Evolutionary conservation across 2,329 filamentous ascomycete genomes (phyloP), one percentile per base, ranked within the genome.

Genomic region (Diaporthe sp.): DNA sequence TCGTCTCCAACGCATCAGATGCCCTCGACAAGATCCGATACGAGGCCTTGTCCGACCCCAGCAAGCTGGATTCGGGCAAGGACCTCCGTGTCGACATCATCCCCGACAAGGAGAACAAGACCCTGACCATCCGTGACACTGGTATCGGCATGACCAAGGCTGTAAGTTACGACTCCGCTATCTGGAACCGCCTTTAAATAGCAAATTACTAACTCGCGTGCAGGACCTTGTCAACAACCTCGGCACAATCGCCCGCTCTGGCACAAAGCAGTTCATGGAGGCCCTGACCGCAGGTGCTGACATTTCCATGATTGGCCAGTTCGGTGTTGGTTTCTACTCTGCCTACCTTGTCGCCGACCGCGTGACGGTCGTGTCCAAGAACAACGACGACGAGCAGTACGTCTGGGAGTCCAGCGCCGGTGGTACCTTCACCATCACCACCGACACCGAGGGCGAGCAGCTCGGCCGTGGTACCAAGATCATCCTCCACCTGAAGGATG

Each of bases 111-210:
- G 96, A 94, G 88, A 92, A 91, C 89, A 98, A 98, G 94, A 99
- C 97, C 78, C 90, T 99, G 79, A 98, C 96, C 85, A 95, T 99
- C 89, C 94, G 91, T 79, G 97, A 99, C 90, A 97, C 95, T 83
- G 97, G 97, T 95, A 98, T 99, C 85, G 97, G 97, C 89, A 98
- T 99, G 95, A 99, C 97, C 91, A 99, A 99, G 92, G 96, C 97
- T 90, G 94, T 95, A 93, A 91, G 93, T 94, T 76, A 4, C 19
- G 17, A 2, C 15, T 8, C 33, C 17, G 13, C 22, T 10, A 35
- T 5, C 55, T 35, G 28, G 3, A 6, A 9, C 30, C 17, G 22
- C 13, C 38, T 9, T 50, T 30, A 12, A 12, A 15, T 3, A 19
- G 12, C 19, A 42, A 6, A 10, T 54, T 17, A 19, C 35, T 30